Percentiles rank a stretch among this genome's conserved stretches.
phyloP scores from a whole-genome alignment of 2,329 filamentous ascomycete species.

The Talaromyces atroroseus region DNA sequence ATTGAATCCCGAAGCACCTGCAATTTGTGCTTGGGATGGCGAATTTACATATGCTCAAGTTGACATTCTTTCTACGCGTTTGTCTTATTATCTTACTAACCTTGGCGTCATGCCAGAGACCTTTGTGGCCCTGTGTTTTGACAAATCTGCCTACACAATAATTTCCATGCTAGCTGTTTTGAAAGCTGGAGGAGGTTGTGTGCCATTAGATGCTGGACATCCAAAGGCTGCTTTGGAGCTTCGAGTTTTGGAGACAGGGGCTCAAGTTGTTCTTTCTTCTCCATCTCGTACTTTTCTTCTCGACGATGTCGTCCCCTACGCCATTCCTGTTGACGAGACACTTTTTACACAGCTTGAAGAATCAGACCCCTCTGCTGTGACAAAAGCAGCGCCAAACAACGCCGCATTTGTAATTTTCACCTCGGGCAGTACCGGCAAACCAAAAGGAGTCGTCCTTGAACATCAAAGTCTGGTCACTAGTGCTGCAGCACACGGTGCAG shows the following conservation, averaged over 20 bases:
- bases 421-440: slow-evolving; percentile 48
- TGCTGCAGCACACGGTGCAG: slow-evolving; percentile 27
- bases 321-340: slow-evolving; percentile 26
- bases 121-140: slow-evolving; percentile 24
- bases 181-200: slow-evolving; percentile 18
- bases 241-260: slow-evolving; percentile 10
- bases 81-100: slow-evolving; percentile 26
- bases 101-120: slow-evolving; percentile 26
- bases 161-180: slow-evolving; percentile 17
- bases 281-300: slow-evolving; percentile 27
- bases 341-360: slow-evolving; percentile 14
- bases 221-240: slow-evolving; percentile 11
- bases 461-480: slow-evolving; percentile 55
- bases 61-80: slow-evolving; percentile 26
- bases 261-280: slow-evolving; percentile 12
- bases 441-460: slow-evolving; percentile 57
- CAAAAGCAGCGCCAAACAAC: slow-evolving; percentile 10
- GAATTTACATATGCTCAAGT: slow-evolving; percentile 30
- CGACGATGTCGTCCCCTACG: slow-evolving; percentile 38
- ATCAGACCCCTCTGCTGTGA: slow-evolving; percentile 1
- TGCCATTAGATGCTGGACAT: slow-evolving; percentile 13
- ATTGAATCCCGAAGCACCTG: slow-evolving; percentile 21
- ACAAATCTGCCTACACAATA: slow-evolving; percentile 16
- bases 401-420: slow-evolving; percentile 59
- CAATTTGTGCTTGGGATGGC: slow-evolving; percentile 30